Base-by-base conservation (phyloP, 768 basidiomycete genomes). In the Psilocybe azurescens region DNA sequence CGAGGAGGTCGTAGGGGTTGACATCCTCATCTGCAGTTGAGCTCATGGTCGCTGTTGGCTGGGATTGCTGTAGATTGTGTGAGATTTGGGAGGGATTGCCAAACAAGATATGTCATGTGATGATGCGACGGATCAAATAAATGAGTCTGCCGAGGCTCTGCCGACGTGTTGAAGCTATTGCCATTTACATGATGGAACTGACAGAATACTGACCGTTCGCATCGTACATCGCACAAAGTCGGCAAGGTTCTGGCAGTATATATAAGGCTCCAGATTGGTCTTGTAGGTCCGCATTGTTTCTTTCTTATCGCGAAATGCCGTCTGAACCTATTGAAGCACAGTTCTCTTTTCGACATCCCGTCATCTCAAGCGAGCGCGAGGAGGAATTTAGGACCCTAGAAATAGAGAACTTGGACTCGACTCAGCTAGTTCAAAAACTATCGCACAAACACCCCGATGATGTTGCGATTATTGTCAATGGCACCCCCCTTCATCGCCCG, bases 1-100 rank as follows among this genome's bases (percentile, higher is more conserved):
- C 83, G 1, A 94, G 78, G 0, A 93, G 77, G 56, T 93, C 89
- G 71, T 94, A 95, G 0, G 93, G 86, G 67, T 89, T 88, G 29
- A 79, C 73, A 59, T 91, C 89, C 36, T 87, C 83, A n/a, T 85
- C 87, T 29, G 75, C 60, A 53, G 63, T 52, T 16, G 70, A 67
- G 52, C 16, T 33, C 52, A 53, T 53, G 32, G 50, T 52, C 29
- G 29, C 33, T 53, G 32, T 13, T 36, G 32, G 51, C 16, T 30
- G n/a, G n/a, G 3, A 18, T 3, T 30, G 28, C 13, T 14, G 28
- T 30, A 32, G 2, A 32, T 3, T n/a, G n/a, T 33, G 52, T 38
- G 52, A 53, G 16, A 5, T 32, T 13, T 32, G 30, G 52, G n/a
- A 5, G 33, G 32, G 7, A 16, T 18, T 18, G 52, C 29, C 33